Conservation (phyloP, 805 yeast species). For the Candida coleopterorum region DNA sequence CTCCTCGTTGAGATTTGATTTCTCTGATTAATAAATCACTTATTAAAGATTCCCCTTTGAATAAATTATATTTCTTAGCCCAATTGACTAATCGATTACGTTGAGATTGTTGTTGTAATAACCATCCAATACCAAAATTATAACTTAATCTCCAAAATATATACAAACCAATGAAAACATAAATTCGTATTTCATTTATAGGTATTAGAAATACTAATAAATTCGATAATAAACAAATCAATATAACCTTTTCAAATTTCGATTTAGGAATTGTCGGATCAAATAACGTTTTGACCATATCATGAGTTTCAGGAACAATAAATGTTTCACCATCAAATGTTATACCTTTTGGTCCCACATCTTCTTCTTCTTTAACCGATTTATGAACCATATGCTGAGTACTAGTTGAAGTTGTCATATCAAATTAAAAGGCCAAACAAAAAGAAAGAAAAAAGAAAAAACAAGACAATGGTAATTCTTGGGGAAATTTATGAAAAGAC, state of each 20-base stretch:
- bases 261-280: constrained; percentile 74
- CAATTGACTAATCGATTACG: constrained; percentile 48
- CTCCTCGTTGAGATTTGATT: constrained; percentile 37
- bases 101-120: constrained; percentile 64
- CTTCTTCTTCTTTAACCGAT: not conserved
- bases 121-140: constrained; percentile 74
- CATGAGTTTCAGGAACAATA: constrained; percentile 63
- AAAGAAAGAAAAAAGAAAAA: not conserved
- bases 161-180: constrained; percentile 50
- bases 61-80: constrained; percentile 33
- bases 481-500: too few relatives aligned
- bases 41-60: constrained; percentile 24
- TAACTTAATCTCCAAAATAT: constrained; percentile 72
- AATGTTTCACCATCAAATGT: constrained; percentile 43
- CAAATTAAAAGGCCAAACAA: not conserved
- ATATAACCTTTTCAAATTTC: constrained; percentile 56
- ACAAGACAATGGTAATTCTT: not conserved
- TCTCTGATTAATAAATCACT: constrained; percentile 36
- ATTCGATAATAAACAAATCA: constrained; percentile 32
- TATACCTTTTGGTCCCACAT: constrained; percentile 34
- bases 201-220: constrained; percentile 26
- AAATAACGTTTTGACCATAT: constrained; percentile 76
- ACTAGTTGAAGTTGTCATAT: not conserved
- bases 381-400: not conserved
- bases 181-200: constrained; percentile 20